These are phyloP conservation scores for Xylaria sp. DNA, from an alignment of 2,329 filamentous ascomycete genomes.

Conservation along the genomic window DNA sequence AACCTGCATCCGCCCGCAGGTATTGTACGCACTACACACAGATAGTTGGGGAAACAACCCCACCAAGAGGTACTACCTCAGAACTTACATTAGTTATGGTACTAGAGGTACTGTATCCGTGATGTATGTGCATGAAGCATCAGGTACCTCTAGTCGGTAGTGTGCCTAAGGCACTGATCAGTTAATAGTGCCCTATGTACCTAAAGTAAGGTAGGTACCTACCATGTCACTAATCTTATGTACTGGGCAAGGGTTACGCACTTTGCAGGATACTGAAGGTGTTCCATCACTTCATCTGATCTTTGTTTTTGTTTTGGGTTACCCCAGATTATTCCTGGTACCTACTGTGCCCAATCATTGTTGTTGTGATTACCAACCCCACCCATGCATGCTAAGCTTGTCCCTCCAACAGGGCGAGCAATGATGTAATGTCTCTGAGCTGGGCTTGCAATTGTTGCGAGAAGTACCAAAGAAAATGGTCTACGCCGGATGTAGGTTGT, in stretches of 20 bases:
- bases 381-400: background rate
- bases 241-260: too few relatives aligned
- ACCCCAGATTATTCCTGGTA: background rate
- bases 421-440: slow-evolving; percentile 28
- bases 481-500: slow-evolving; percentile 7
- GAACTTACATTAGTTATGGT: too few relatives aligned
- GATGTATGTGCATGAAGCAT: too few relatives aligned
- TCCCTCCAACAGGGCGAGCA: background rate
- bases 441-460: background rate
- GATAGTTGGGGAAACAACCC: background rate
- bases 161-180: too few relatives aligned
- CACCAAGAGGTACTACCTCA: background rate
- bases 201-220: too few relatives aligned
- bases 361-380: slow-evolving; percentile 22
- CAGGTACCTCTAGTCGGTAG: too few relatives aligned
- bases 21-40: background rate
- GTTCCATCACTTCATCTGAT: slow-evolving; percentile 3
- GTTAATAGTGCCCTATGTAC: too few relatives aligned
- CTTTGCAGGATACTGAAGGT: too few relatives aligned
- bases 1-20: background rate
- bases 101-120: too few relatives aligned
- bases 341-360: slow-evolving; percentile 24
- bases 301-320: background rate
- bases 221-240: too few relatives aligned
- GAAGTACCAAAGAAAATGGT: too few relatives aligned